These are phyloP conservation scores for Plectosphaerella plurivora DNA, from an alignment of 2,329 filamentous ascomycete species.

Conservation along the genomic window DNA sequence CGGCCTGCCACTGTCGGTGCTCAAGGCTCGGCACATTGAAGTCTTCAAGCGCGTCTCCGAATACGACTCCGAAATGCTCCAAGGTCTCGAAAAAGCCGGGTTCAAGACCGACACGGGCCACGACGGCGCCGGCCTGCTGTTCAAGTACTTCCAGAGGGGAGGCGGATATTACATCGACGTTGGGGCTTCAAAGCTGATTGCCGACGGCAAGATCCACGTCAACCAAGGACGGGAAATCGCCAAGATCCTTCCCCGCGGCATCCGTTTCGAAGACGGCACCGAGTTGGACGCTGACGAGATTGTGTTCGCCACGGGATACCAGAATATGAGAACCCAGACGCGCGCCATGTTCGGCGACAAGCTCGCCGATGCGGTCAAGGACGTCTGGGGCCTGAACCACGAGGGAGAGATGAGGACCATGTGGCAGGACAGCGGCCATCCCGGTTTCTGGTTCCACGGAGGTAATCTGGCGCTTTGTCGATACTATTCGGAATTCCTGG, in stretches of 20 bases:
- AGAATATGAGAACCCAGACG: conserved; percentile 48
- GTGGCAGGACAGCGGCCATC: conserved; percentile 25
- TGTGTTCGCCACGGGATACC: conserved; percentile 42
- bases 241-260: conserved; percentile 39
- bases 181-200: conserved; percentile 21
- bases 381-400: conserved; percentile 43
- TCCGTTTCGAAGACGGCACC: conserved; percentile 35
- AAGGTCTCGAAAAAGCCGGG: conserved; percentile 47
- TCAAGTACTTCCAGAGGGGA: conserved; percentile 27
- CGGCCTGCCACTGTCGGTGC: conserved; percentile 52
- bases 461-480: conserved; percentile 27
- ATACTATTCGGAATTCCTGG: conserved; percentile 27
- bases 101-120: conserved; percentile 58
- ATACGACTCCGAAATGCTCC: conserved; percentile 33
- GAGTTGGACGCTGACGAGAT: conserved; percentile 32
- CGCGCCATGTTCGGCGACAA: conserved; percentile 43
- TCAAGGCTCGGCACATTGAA: conserved; percentile 55
- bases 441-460: conserved; percentile 30
- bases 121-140: conserved; percentile 40
- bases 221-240: conserved; percentile 50
- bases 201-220: conserved; percentile 24
- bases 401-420: conserved; percentile 38
- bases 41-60: conserved; percentile 26
- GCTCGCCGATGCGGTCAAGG: conserved; percentile 39
- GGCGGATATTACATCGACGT: conserved; percentile 22